Evolutionary conservation across 305 asterid species (phyloP).

Genomic region (Nicotiana rustica): DNA sequence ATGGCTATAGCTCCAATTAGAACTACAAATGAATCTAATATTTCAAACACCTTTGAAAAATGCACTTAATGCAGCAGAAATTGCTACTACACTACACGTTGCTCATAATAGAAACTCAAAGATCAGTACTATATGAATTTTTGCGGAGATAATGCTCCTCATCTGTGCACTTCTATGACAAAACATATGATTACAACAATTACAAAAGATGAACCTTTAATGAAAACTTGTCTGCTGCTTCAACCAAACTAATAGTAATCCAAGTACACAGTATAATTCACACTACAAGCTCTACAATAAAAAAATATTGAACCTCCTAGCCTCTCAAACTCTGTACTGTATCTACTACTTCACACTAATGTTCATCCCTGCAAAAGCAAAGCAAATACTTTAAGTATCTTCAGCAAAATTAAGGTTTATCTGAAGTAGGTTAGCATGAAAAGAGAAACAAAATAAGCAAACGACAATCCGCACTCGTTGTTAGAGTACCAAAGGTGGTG

Average conservation of each 20-base stretch:
- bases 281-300: slow-evolving; percentile 38
- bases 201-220: slow-evolving; percentile 33
- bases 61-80: background rate
- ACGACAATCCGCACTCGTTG: background rate
- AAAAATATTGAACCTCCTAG: slow-evolving; percentile 31
- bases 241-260: slow-evolving; percentile 32
- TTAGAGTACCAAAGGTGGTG: background rate
- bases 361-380: slow-evolving; percentile 40
- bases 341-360: slow-evolving; percentile 37
- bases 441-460: slow-evolving; percentile 3
- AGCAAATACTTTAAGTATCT: background rate
- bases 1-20: background rate
- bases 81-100: background rate
- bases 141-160: slow-evolving; percentile 12
- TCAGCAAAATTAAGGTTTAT: background rate
- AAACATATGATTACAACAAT: slow-evolving; percentile 17
- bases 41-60: background rate
- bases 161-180: slow-evolving; percentile 23
- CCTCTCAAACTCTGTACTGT: slow-evolving; percentile 37
- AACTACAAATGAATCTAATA: background rate
- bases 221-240: slow-evolving; percentile 28
- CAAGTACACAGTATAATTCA: slow-evolving; percentile 39
- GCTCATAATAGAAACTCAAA: background rate
- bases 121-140: background rate
- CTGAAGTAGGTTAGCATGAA: background rate